Evolutionary conservation across 176 grass and related monocot species (phyloP).

Genomic region (Carex parvula): DNA sequence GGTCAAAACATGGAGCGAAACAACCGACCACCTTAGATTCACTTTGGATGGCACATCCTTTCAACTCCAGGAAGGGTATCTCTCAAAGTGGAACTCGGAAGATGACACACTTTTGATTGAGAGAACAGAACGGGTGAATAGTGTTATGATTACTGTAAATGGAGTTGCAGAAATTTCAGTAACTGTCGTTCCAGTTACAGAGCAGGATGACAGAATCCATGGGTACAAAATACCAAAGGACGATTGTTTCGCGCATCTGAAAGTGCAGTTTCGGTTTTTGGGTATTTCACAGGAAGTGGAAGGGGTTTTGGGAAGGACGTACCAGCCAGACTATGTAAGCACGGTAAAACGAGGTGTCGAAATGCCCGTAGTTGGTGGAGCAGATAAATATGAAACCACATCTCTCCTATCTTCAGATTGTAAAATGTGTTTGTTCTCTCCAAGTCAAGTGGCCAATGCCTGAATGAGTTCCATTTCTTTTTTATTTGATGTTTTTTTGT

Average conservation of each 20-base stretch:
- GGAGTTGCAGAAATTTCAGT: slow-evolving; percentile 23
- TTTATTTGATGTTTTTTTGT: no score
- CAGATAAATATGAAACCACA: slow-evolving; percentile 25
- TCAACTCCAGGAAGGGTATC: slow-evolving; percentile 30
- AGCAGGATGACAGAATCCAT: slow-evolving; percentile 38
- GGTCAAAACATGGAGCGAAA: slow-evolving; percentile 14
- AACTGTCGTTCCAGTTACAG: slow-evolving; percentile 32
- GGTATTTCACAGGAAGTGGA: slow-evolving; percentile 18
- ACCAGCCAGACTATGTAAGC: slow-evolving; percentile 27
- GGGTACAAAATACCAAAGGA: slow-evolving; percentile 27
- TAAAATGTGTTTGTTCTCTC: slow-evolving; percentile 20
- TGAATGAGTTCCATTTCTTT: neutral
- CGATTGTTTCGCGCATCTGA: slow-evolving; percentile 33
- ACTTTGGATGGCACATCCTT: slow-evolving; percentile 20
- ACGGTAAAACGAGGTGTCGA: slow-evolving; percentile 24
- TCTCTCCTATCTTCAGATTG: slow-evolving; percentile 34
- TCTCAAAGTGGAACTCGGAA: slow-evolving; percentile 25
- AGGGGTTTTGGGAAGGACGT: slow-evolving; percentile 35
- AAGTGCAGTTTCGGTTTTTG: slow-evolving; percentile 28
- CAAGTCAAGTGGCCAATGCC: neutral
- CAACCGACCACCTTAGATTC: slow-evolving; percentile 24
- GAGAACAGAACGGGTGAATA: slow-evolving; percentile 30
- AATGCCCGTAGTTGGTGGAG: slow-evolving; percentile 41
- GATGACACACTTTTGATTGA: slow-evolving; percentile 19
- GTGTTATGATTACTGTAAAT: slow-evolving; percentile 19